Conservation (phyloP, 2,329 filamentous ascomycete genomes). For the Metarhizium humberi region DNA sequence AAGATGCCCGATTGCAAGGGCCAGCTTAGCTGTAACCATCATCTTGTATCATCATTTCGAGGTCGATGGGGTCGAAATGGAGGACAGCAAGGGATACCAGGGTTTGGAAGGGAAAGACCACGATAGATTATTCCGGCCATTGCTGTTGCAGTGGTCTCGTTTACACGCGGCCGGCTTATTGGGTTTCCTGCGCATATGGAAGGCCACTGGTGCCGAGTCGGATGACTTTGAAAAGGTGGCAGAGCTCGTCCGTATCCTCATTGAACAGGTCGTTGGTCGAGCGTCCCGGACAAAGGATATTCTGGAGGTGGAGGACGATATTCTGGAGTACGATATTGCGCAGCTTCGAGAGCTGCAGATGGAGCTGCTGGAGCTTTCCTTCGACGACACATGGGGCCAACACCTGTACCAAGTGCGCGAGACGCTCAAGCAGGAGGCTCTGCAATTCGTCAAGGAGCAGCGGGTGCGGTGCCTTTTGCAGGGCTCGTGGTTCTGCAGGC, state of each 20-base stretch:
- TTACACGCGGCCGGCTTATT: conserved; percentile 79
- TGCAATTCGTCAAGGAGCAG: conserved; percentile 97
- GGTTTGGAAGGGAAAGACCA: conserved; percentile 68
- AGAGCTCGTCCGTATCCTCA: conserved; percentile 79
- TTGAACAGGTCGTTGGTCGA: conserved; percentile 82
- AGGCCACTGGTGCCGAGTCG: conserved; percentile 72
- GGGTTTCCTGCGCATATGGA: conserved; percentile 89
- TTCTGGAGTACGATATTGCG: conserved; percentile 72
- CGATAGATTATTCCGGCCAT: conserved; percentile 76
- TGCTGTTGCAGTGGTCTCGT: conserved; percentile 87
- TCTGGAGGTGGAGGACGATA: conserved; percentile 78
- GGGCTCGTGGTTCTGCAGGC: conserved; percentile 75
- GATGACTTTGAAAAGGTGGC: conserved; percentile 90
- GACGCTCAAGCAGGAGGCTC: conserved; percentile 78
- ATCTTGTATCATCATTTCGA: conserved; percentile 95
- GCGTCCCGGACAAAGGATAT: conserved; percentile 76
- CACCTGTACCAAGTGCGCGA: conserved; percentile 87
- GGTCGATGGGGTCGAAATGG: conserved; percentile 72
- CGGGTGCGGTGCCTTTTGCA: conserved; percentile 80
- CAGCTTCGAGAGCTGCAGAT: conserved; percentile 81
- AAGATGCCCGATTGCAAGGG: conserved; percentile 78
- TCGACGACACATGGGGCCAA: conserved; percentile 89
- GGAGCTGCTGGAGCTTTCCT: conserved; percentile 81
- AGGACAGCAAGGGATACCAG: conserved; percentile 69
- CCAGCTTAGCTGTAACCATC: conserved; percentile 76